Percentiles rank a stretch among this genome's conserved stretches.
Conservation (phyloP, 805 yeast species). For the Yueomyces sp. region DNA sequence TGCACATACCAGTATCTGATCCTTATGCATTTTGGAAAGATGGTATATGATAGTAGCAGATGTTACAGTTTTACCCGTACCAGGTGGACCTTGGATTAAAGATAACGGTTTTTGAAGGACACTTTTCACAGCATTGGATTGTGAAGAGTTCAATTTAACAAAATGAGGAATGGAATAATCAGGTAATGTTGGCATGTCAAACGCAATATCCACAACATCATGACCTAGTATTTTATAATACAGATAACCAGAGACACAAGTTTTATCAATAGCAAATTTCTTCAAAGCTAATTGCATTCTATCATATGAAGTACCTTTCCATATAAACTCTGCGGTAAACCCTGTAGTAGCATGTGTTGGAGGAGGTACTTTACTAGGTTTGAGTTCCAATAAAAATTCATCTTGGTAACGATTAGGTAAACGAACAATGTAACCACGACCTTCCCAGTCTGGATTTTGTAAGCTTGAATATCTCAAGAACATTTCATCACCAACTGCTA, state of each 20-base stretch:
- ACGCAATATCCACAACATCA: constrained; percentile 50
- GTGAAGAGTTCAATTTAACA: constrained; percentile 63
- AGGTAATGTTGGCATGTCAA: constrained; percentile 48
- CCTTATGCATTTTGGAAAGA: constrained; percentile 44
- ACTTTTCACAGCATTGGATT: constrained; percentile 57
- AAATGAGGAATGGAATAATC: constrained; percentile 52
- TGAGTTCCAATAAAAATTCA: constrained; percentile 59
- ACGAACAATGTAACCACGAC: constrained; percentile 56
- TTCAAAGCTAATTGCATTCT: constrained; percentile 75
- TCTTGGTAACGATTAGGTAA: constrained; percentile 56
- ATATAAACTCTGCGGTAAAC: constrained; percentile 75
- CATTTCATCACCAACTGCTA: constrained; percentile 80
- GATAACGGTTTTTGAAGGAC: constrained; percentile 64
- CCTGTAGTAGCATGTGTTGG: constrained; percentile 49
- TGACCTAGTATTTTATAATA: constrained; percentile 75
- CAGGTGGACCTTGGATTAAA: constrained; percentile 91
- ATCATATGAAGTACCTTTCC: constrained; percentile 75
- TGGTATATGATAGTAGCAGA: constrained; percentile 82
- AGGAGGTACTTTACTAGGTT: constrained; percentile 26
- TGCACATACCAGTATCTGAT: constrained; percentile 74
- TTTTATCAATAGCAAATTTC: constrained; percentile 53
- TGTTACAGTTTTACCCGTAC: constrained; percentile 91
- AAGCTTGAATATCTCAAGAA: constrained; percentile 49
- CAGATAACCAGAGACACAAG: constrained; percentile 58
- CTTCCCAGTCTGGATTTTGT: constrained; percentile 53